A percentile compares a stretch with the other conserved stretches of the same genome.
Conservation (phyloP, 208 protist genomes). For the Wallacemonas sp. region DNA sequence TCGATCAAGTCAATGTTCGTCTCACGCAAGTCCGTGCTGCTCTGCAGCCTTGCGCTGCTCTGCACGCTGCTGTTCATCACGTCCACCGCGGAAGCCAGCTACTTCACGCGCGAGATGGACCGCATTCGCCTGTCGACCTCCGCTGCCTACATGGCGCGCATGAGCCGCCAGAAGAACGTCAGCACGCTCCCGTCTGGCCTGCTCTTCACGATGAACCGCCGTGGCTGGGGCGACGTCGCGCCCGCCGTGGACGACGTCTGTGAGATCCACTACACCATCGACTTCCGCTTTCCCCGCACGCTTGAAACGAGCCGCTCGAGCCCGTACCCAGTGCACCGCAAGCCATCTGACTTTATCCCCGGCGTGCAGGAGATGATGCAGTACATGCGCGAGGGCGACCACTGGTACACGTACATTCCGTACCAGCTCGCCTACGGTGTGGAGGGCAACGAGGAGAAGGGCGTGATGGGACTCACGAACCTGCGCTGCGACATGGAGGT, state of each 20-base stretch:
- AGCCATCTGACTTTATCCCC: constrained; percentile 48
- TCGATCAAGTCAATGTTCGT: background rate
- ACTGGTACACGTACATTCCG: constrained; percentile 73
- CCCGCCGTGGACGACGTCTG: constrained; percentile 55
- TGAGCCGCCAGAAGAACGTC: constrained; percentile 35
- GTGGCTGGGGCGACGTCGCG: constrained; percentile 50
- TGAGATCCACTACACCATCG: constrained; percentile 69
- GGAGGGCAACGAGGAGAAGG: constrained; percentile 30
- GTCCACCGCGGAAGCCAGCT: constrained; percentile 22
- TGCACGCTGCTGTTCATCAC: constrained; percentile 19
- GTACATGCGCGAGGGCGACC: constrained; percentile 87
- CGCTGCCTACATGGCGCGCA: constrained; percentile 47
- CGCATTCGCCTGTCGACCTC: constrained; percentile 46
- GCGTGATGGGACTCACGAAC: constrained; percentile 44
- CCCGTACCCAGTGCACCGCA: constrained; percentile 55
- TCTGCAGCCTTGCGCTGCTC: constrained; percentile 12
- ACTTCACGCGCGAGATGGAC: constrained; percentile 46
- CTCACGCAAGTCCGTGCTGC: background rate
- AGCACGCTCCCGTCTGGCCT: constrained; percentile 76
- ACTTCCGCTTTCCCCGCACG: constrained; percentile 45
- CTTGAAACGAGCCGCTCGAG: constrained; percentile 59
- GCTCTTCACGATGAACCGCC: constrained; percentile 50
- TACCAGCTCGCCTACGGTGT: constrained; percentile 72
- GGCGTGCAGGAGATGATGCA: constrained; percentile 77
- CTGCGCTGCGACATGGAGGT: constrained; percentile 76